A percentile compares a stretch with the other conserved stretches of the same genome.
Evolutionary conservation across 2,329 filamentous ascomycete genomes (phyloP).

Genomic region (Penicillium hordei): DNA sequence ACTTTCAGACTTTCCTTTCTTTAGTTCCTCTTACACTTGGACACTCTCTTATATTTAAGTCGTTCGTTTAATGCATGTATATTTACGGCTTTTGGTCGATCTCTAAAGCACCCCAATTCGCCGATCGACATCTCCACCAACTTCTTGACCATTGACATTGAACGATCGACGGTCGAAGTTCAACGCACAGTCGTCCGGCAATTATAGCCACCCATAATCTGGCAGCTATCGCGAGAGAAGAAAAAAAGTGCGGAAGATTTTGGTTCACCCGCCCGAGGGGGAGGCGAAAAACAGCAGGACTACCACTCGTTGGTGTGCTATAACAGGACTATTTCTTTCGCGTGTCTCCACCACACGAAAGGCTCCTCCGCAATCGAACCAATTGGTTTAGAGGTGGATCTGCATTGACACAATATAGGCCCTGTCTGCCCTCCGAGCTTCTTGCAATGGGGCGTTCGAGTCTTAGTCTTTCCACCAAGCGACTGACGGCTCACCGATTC

Average conservation of each 20-base stretch:
- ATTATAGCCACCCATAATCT: neutral
- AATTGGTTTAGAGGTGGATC: neutral
- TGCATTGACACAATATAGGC: slow-evolving; percentile 6
- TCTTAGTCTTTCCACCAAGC: slow-evolving; percentile 40
- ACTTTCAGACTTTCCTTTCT: neutral
- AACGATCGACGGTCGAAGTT: slow-evolving; percentile 3
- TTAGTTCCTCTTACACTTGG: neutral
- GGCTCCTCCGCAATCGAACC: neutral
- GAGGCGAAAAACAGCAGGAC: neutral
- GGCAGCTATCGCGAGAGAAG: neutral
- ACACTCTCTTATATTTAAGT: neutral
- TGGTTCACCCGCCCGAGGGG: slow-evolving; percentile 2
- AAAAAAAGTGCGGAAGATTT: neutral
- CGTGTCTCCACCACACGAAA: slow-evolving; percentile 5
- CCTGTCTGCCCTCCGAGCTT: slow-evolving; percentile 1
- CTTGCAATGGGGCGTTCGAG: slow-evolving; percentile 38
- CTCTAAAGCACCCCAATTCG: neutral
- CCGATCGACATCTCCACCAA: slow-evolving; percentile 14
- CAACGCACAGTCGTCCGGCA: slow-evolving; percentile 2
- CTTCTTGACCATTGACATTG: slow-evolving; percentile 3
- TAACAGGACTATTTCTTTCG: slow-evolving; percentile 6
- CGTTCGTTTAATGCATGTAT: slow-evolving; percentile 5
- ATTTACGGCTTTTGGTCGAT: neutral
- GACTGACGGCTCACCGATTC: slow-evolving; percentile 49
- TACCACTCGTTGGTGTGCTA: neutral